phyloP scores from a whole-genome alignment of 352 stramenopile genomes.

The Phytopythium ostracodes region DNA sequence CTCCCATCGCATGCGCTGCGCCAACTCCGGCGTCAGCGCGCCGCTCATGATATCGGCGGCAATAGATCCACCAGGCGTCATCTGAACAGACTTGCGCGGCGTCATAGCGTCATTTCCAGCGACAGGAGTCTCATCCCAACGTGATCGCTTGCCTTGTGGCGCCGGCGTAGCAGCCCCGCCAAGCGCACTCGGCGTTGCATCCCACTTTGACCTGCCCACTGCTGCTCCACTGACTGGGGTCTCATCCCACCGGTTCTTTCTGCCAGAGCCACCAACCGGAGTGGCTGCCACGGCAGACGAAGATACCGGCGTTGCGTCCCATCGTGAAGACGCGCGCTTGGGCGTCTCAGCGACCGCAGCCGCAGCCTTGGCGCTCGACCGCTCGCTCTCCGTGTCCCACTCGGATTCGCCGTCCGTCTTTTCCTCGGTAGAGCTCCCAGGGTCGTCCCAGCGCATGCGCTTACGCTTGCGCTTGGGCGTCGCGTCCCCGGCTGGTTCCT shows the following conservation, averaged over 20 bases:
- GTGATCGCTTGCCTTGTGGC: slow-evolving; percentile 84
- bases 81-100: slow-evolving; percentile 44
- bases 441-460: slow-evolving; percentile 86
- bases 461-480: slow-evolving; percentile 64
- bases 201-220: slow-evolving; percentile 81
- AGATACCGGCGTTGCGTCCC: slow-evolving; percentile 63
- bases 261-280: slow-evolving; percentile 24
- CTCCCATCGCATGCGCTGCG: slow-evolving; percentile 93
- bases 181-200: slow-evolving; percentile 86
- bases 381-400: slow-evolving; percentile 67
- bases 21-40: slow-evolving; percentile 85
- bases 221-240: slow-evolving; percentile 51
- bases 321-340: slow-evolving; percentile 56
- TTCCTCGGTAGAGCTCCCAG: slow-evolving; percentile 13
- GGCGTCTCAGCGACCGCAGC: slow-evolving; percentile 40
- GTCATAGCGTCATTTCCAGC: slow-evolving; percentile 44
- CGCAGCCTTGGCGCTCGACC: slow-evolving; percentile 25
- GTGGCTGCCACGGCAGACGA: slow-evolving; percentile 24
- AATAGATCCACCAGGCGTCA: slow-evolving; percentile 67
- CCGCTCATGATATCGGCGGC: slow-evolving; percentile 57
- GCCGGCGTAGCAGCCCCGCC: slow-evolving; percentile 43
- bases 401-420: slow-evolving; percentile 78
- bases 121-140: slow-evolving; percentile 97
- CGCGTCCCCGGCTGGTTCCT: slow-evolving; percentile 16
- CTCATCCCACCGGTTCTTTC: slow-evolving; percentile 84